phyloP scores from a whole-genome alignment of 1,284 basidiomycete genomes.

The Xanthoconium separans region DNA sequence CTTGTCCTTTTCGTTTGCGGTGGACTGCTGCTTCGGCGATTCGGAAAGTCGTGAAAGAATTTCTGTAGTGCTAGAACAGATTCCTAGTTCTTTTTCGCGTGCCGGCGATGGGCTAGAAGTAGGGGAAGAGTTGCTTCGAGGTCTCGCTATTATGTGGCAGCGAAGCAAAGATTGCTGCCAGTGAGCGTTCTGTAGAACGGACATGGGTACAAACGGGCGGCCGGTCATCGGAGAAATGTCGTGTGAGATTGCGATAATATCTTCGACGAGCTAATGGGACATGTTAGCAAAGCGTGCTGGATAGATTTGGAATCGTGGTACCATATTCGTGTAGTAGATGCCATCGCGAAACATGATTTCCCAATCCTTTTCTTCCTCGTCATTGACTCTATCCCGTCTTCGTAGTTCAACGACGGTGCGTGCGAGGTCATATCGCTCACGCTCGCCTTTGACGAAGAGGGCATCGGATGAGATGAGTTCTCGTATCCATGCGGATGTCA shows the following conservation, averaged over 20 bases:
- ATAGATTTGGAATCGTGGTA: constrained; percentile 26
- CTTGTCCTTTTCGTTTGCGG: constrained; percentile 31
- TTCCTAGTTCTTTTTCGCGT: constrained; percentile 60
- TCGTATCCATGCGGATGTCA: constrained; percentile 71
- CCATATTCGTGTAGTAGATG: constrained; percentile 91
- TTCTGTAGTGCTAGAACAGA: constrained; percentile 51
- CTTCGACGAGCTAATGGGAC: constrained; percentile 62
- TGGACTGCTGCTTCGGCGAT: constrained; percentile 12
- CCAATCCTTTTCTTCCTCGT: constrained; percentile 66
- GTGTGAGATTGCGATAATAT: constrained; percentile 69
- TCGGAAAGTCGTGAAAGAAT: constrained; percentile 39
- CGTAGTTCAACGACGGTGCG: constrained; percentile 75
- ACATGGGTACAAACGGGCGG: constrained; percentile 66
- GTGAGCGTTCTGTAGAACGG: constrained; percentile 71
- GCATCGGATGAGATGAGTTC: constrained; percentile 78
- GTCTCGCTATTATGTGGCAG: constrained; percentile 51
- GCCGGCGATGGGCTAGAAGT: constrained; percentile 38
- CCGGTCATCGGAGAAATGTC: constrained; percentile 73
- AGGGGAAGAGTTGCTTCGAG: constrained; percentile 30
- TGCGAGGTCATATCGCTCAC: constrained; percentile 80
- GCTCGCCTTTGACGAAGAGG: constrained; percentile 79
- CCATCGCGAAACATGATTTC: constrained; percentile 72
- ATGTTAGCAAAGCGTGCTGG: constrained; percentile 8
- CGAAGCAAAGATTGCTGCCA: constrained; percentile 72
- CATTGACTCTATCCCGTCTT: constrained; percentile 47